Base-by-base conservation (phyloP, 108 stramenopile genomes). In the Bacterosira constricta region DNA sequence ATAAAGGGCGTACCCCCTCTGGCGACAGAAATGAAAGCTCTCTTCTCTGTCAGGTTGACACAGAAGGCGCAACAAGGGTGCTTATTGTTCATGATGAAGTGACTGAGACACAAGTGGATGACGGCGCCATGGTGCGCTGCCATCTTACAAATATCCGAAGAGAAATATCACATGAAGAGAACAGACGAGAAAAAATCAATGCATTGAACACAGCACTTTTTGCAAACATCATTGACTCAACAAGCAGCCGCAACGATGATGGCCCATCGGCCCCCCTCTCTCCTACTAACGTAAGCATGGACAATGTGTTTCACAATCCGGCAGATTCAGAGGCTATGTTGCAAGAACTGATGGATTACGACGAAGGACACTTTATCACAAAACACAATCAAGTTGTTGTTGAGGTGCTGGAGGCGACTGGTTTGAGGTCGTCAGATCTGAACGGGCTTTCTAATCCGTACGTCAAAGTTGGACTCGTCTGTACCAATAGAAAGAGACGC, bases 11-110 rank as follows among this genome's bases (percentile, higher is more conserved):
- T 46, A 36, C 35, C 20, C 25, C 26, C 13, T 17, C 60, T 26
- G 50, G 36, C 15, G 18, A 35, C 25, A 44, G 27, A 26, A 35
- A 51, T 36, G 71, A 70, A 23, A 69, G 70, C 17, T 64, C 62
- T 63, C 66, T 91, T 13, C 60, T 83, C 53, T 90, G 91, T 50
- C 69, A 78, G 39, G 88, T 94, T 21, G 89, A 96, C 62, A 83
- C 93, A 35, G 83, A 90, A 54, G 96, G 93, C 38, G 81, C 85
- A 35, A 96, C 88, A n/a, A 81, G 91, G 27, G 86, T 89, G 7
- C 56, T 96, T 39, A 63, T 90, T 32, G 55, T 94, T 31, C 88
- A 89, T n/a, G 88, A 92, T 65, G 74, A 75, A 59, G 68, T 54
- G 20, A 61, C 25, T 66, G 61, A 23, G 38, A 56, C 44, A 9